A percentile compares a stretch with the other conserved stretches of the same genome.
These are phyloP conservation scores for Camellia japonica DNA, from an alignment of 148 eudicot species.

Conservation along the genomic window DNA sequence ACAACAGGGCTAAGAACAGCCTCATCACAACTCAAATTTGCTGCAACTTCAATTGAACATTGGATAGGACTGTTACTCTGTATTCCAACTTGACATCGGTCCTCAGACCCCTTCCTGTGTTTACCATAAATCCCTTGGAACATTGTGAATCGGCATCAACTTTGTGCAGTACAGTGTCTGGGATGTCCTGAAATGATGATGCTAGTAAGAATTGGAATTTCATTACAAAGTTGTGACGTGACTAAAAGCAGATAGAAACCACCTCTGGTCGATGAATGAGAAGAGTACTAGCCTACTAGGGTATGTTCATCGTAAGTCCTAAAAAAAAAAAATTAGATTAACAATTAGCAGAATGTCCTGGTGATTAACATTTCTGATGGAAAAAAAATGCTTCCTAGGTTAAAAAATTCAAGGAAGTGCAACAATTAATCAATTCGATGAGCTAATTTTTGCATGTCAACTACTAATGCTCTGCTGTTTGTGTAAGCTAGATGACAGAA, in stretches of 20 bases:
- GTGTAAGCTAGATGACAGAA: not conserved
- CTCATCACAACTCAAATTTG: conserved; percentile 16
- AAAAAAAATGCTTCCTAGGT: no score
- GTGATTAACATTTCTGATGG: no score
- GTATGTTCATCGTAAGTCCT: no score
- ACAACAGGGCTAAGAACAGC: conserved; percentile 14
- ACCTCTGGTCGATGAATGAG: no score
- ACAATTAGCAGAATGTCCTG: no score
- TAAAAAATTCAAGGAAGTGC: no score
- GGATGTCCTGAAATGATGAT: conserved; percentile 66
- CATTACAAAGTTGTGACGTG: not conserved
- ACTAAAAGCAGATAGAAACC: no score
- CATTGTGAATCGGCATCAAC: conserved; percentile 78
- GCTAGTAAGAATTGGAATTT: not conserved
- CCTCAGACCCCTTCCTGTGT: conserved; percentile 19
- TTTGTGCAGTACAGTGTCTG: conserved; percentile 56
- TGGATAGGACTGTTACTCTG: conserved; percentile 25
- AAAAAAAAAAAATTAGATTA: no score
- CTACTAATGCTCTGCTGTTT: not conserved
- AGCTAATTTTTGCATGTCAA: not conserved
- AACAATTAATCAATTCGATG: not conserved
- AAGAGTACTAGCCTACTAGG: no score
- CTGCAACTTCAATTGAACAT: conserved; percentile 25
- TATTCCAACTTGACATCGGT: conserved; percentile 22
- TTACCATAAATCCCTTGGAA: conserved; percentile 67